Evolutionary conservation across 140 eudicot species (phyloP).

Genomic region (Eryngium alpinum): DNA sequence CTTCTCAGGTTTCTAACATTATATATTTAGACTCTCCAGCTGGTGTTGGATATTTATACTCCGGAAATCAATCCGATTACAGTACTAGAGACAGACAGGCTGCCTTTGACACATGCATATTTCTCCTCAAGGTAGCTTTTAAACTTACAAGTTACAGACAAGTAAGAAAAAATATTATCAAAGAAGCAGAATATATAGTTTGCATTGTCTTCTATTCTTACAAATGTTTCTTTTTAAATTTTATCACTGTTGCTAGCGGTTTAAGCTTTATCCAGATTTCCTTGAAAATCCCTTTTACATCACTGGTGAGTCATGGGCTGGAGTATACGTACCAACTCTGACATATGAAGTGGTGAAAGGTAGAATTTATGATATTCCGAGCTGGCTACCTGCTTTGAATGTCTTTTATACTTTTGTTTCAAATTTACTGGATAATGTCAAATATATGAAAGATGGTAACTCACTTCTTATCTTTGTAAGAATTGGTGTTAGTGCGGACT

Average conservation of each 20-base stretch:
- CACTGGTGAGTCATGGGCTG: slow-evolving; percentile 89
- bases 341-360: slow-evolving; percentile 74
- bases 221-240: background rate
- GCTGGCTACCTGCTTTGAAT: background rate
- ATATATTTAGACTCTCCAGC: slow-evolving; percentile 83
- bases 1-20: slow-evolving; percentile 52
- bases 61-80: slow-evolving; percentile 53
- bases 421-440: too few relatives aligned
- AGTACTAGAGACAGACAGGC: slow-evolving; percentile 57
- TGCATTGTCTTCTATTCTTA: background rate
- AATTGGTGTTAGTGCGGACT: too few relatives aligned
- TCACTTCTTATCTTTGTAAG: too few relatives aligned
- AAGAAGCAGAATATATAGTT: background rate
- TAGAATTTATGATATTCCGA: slow-evolving; percentile 21
- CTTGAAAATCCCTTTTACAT: slow-evolving; percentile 76
- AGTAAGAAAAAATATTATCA: background rate
- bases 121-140: slow-evolving; percentile 63
- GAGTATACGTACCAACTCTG: slow-evolving; percentile 80
- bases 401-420: too few relatives aligned
- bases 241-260: slow-evolving; percentile 47
- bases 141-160: background rate
- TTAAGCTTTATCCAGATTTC: slow-evolving; percentile 73
- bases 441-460: too few relatives aligned
- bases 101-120: slow-evolving; percentile 60
- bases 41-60: slow-evolving; percentile 80